Percentiles rank a stretch among this genome's conserved stretches.
phyloP scores from a whole-genome alignment of 1,284 basidiomycete species.

The Sparassis latifolia region DNA sequence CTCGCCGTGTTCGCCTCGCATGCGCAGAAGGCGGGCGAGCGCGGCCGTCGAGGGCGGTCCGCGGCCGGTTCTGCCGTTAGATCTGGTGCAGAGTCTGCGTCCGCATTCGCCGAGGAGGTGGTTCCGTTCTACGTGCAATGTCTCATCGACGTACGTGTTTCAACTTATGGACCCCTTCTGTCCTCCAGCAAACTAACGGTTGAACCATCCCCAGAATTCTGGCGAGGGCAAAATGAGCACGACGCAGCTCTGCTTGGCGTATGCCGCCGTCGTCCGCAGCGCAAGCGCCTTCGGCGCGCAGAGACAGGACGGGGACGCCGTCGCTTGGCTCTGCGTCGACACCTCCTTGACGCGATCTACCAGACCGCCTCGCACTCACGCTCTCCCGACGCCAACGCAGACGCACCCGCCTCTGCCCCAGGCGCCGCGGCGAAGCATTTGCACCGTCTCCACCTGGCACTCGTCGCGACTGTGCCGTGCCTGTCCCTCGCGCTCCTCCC shows the following conservation, averaged over 20 bases:
- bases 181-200: background rate
- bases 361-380: background rate
- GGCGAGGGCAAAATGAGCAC: constrained; percentile 48
- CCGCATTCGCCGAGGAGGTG: constrained; percentile 42
- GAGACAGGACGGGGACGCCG: constrained; percentile 22
- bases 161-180: background rate
- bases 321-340: constrained; percentile 59
- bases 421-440: constrained; percentile 25
- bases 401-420: background rate
- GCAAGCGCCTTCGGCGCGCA: constrained; percentile 31
- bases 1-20: constrained; percentile 60
- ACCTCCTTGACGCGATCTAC: constrained; percentile 40
- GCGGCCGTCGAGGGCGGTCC: background rate
- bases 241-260: constrained; percentile 59
- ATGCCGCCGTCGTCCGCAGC: constrained; percentile 53
- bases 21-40: constrained; percentile 33
- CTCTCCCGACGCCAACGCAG: background rate
- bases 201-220: constrained; percentile 48
- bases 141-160: constrained; percentile 51
- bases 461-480: constrained; percentile 54
- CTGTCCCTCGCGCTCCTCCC: constrained; percentile 50
- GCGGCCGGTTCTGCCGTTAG: background rate
- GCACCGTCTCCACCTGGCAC: constrained; percentile 48
- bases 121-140: constrained; percentile 63
- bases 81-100: background rate